Evolutionary conservation across 2,329 filamentous ascomycete genomes (phyloP), one percentile per base, ranked within the genome.

Genomic region (Epichloe sibirici): DNA sequence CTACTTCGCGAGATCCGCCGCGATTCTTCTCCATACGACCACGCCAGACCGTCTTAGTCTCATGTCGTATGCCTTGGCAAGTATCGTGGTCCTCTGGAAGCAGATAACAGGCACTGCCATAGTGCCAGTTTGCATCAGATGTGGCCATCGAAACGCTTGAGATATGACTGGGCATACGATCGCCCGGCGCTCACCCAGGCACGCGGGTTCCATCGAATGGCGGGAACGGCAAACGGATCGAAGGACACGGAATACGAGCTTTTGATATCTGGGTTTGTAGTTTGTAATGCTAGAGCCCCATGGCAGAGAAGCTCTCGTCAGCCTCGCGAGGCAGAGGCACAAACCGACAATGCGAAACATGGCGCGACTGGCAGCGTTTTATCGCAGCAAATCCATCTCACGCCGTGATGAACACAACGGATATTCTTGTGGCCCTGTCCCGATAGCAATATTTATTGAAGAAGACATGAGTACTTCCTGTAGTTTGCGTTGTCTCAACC

Each of bases 121-220:
- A 7, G 35, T 44, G 21, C 50, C 50, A 40, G 48, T 47, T 17
- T 52, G 44, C 50, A 52, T 47, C 9, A 52, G 23, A 47, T 51
- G 8, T 35, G 44, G 44, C 50, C 44, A 52, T 52, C 50, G 44
- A n/a, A 15, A 40, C 38, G 50, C n/a, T 42, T 48, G 25, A 25
- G 48, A 38, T 43, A 45, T 23, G 44, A 34, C 25, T 48, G 50
- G 23, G 50, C 50, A 35, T 52, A 48, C n/a, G 48, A 21, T 47
- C 45, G 11, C 21, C 34, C 3, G 6, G 50, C 50, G 25, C 50
- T 52, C 31, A 42, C 45, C 6, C 35, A 52, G n/a, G 50, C 50
- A n/a, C 44, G 50, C 11, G 50, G 44, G 43, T 43, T 52, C 50
- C 50, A 52, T 17, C 48, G 50, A 34, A 52, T 48, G 25, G 49